Base-by-base conservation (phyloP, 768 basidiomycete species). In the Leccinum truebloodii region DNA sequence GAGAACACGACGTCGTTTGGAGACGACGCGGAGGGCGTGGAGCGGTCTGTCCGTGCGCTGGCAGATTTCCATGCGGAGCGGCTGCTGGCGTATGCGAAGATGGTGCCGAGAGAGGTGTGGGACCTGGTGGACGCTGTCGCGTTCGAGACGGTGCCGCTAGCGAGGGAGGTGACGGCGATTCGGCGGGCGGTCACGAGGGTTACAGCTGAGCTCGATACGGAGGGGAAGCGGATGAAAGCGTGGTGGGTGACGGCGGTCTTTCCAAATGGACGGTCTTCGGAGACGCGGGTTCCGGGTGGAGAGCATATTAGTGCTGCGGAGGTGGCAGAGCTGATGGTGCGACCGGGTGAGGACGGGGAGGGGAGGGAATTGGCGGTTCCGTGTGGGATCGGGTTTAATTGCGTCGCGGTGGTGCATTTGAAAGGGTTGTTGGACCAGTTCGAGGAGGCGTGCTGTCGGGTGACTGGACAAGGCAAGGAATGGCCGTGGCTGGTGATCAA, bases 231-330 rank as follows among this genome's bases (percentile, higher is more conserved):
- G 14, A 66, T 65, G 65, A 91, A 91, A 70, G 81, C 81, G 35
- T 93, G 89, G 87, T 93, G 89, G 89, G 83, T 92, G 59, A 83
- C 80, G 52, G 84, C 80, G 32, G 84, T 90, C 7, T 87, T 84
- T 64, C 86, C 87, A 0, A 69, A 72, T 22, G 84, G 83, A 3
- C 60, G 63, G 20, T 84, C 73, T 59, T 78, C 84, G 0, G 79
- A 87, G 60, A 71, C 73, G 44, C 59, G 66, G 12, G 52, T 57
- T 10, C 69, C 68, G 22, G 71, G 60, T 22, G 73, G 68, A 3
- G 68, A 54, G 20, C 63, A 59, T 13, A 44, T 78, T 24, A 62
- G 65, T 2, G 74, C 79, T 16, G 57, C 63, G n/a, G 77, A 83
- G 12, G 75, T 88, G 30, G 78, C 84, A 28, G 52, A 65, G 14